Evolutionary conservation across 345 rosid genomes (phyloP).

Genomic region (Firmiana major): DNA sequence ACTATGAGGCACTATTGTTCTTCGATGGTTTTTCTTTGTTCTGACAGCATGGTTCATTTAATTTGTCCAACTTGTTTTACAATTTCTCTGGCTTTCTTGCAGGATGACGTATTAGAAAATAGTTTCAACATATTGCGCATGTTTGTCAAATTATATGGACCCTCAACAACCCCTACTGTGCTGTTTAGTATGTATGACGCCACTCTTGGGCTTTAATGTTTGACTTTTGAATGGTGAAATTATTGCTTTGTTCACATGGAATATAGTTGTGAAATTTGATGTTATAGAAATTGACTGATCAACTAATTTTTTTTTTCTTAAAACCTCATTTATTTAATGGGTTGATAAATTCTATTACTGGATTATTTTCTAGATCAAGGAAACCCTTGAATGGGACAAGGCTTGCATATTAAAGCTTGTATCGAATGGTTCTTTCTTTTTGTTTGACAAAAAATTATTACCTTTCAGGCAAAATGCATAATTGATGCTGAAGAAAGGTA

Average conservation of each 20-base stretch:
- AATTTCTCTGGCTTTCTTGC: conserved; percentile 15
- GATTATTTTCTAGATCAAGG: no score
- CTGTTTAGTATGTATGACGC: conserved; percentile 42
- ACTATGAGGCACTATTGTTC: conserved; percentile 60
- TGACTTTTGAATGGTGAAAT: background rate
- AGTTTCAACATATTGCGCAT: conserved; percentile 71
- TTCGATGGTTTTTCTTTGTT: background rate
- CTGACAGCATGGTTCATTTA: background rate
- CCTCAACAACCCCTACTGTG: conserved; percentile 57
- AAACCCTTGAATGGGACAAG: no score
- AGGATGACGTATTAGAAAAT: conserved; percentile 87
- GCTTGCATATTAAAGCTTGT: background rate
- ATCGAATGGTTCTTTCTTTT: background rate
- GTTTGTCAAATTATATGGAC: conserved; percentile 73
- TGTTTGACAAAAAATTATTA: background rate
- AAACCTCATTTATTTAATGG: no score
- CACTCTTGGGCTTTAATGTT: background rate
- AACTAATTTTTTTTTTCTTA: no score
- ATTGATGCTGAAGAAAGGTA: conserved; percentile 72
- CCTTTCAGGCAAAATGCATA: conserved; percentile 59
- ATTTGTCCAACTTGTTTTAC: conserved; percentile 4
- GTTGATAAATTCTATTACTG: no score
- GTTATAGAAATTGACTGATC: background rate
- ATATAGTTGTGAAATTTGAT: background rate
- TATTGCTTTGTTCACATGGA: background rate